Conservation (phyloP, 139 green algal species). For the Tetraselmis chui region DNA sequence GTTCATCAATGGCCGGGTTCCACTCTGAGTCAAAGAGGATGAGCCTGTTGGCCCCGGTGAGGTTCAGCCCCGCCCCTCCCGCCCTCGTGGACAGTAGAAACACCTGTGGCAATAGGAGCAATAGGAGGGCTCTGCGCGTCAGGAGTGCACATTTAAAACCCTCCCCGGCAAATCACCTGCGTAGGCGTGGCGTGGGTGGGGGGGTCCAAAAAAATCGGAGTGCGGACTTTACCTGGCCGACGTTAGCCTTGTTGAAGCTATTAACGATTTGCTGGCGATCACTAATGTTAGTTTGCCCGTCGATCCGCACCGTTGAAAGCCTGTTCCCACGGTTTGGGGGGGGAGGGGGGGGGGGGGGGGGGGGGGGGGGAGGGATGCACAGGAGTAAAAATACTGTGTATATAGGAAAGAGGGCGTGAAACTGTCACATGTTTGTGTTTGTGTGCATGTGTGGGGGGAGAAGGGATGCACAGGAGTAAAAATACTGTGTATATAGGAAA, state of each 20-base stretch:
- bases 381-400: too few relatives aligned
- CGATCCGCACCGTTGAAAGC: conserved; percentile 47
- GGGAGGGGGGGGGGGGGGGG: too few relatives aligned
- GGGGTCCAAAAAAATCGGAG: background rate
- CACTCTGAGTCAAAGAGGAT: conserved; percentile 64
- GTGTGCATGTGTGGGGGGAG: too few relatives aligned
- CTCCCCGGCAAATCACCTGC: too few relatives aligned
- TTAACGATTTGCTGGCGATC: conserved; percentile 66
- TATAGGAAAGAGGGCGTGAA: too few relatives aligned
- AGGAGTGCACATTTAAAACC: background rate
- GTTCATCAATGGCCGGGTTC: conserved; percentile 60
- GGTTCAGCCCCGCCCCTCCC: conserved; percentile 83
- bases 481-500: too few relatives aligned
- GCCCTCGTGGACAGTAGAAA: conserved; percentile 80
- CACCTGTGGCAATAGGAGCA: conserved; percentile 45
- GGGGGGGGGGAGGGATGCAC: too few relatives aligned
- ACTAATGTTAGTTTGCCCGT: conserved; percentile 52
- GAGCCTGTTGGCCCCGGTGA: conserved; percentile 70
- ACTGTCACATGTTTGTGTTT: too few relatives aligned
- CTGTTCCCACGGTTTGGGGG: too few relatives aligned
- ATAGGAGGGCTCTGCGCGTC: too few relatives aligned
- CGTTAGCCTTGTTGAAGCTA: conserved; percentile 58
- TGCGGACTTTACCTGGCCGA: conserved; percentile 37
- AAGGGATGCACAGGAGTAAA: too few relatives aligned
- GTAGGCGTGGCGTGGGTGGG: background rate